Percentiles rank a stretch among this genome's conserved stretches.
Conservation (phyloP, 2,329 filamentous ascomycete species). For the Torrubiella hemipterigena region DNA sequence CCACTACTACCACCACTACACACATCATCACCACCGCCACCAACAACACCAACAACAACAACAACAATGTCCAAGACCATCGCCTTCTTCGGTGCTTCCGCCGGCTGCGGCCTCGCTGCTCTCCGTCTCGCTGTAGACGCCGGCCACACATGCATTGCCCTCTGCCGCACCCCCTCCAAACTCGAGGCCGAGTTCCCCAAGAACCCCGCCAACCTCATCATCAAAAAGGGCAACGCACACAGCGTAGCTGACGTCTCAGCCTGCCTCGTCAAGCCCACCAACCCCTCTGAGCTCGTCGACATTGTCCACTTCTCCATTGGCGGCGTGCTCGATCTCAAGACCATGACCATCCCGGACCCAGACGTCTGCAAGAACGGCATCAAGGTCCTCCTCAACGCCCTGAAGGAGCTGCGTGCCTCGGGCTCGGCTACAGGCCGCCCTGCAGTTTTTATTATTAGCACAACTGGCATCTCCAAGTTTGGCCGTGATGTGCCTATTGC, state of each 20-base stretch:
- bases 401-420: slow-evolving; percentile 13
- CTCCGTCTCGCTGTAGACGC: slow-evolving; percentile 22
- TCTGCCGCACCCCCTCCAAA: slow-evolving; percentile 28
- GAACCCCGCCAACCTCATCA: slow-evolving; percentile 30
- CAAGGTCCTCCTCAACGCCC: slow-evolving; percentile 19
- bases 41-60: slow-evolving; percentile 8
- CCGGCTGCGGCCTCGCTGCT: slow-evolving; percentile 24
- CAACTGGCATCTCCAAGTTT: slow-evolving; percentile 26
- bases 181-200: slow-evolving; percentile 19
- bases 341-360: slow-evolving; percentile 21
- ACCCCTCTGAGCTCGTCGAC: slow-evolving; percentile 20
- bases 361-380: slow-evolving; percentile 27
- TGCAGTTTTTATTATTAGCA: slow-evolving; percentile 23
- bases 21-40: neutral
- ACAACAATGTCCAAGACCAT: slow-evolving; percentile 9
- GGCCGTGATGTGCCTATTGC: slow-evolving; percentile 29
- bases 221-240: slow-evolving; percentile 26
- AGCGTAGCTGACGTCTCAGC: slow-evolving; percentile 18
- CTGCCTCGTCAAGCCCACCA: slow-evolving; percentile 16
- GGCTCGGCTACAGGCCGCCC: slow-evolving; percentile 17
- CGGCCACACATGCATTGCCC: slow-evolving; percentile 25
- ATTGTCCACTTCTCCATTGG: slow-evolving; percentile 27
- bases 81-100: slow-evolving; percentile 30
- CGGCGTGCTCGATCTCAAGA: slow-evolving; percentile 12
- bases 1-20: neutral